A percentile compares a stretch with the other conserved stretches of the same genome.
phyloP scores from a whole-genome alignment of 345 rosid genomes.

The Lenwebbia sp. region DNA sequence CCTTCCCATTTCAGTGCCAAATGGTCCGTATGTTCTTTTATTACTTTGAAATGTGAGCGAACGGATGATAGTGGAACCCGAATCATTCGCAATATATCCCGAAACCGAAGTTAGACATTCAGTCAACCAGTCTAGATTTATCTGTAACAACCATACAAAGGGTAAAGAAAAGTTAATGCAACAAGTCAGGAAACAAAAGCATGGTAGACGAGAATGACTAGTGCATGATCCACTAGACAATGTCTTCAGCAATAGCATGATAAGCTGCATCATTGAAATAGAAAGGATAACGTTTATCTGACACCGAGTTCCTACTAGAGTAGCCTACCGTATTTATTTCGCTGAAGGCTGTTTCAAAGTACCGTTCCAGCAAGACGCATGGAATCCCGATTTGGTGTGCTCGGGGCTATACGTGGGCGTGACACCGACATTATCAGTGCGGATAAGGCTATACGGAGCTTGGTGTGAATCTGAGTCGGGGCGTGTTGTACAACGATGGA shows the following conservation, averaged over 20 bases:
- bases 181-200: not conserved
- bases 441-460: not conserved
- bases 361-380: not conserved
- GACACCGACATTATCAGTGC: not conserved
- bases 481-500: not conserved
- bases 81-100: not conserved
- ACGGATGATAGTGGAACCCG: not conserved
- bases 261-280: not conserved
- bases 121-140: not conserved
- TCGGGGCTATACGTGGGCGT: not conserved
- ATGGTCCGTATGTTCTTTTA: not conserved
- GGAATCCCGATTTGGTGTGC: not conserved
- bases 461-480: not conserved
- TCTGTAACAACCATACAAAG: not conserved
- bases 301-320: not conserved
- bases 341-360: not conserved
- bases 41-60: conserved; percentile 2
- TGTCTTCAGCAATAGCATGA: not conserved
- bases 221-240: fast-evolving
- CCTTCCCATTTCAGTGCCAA: not conserved
- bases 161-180: not conserved
- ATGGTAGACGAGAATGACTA: not conserved
- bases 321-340: not conserved
- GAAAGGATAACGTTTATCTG: not conserved
- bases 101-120: not conserved